Percentiles rank a stretch among this genome's conserved stretches.
Evolutionary conservation across 2,329 filamentous ascomycete species (phyloP).

Genomic region (Coniochaeta prunicola): DNA sequence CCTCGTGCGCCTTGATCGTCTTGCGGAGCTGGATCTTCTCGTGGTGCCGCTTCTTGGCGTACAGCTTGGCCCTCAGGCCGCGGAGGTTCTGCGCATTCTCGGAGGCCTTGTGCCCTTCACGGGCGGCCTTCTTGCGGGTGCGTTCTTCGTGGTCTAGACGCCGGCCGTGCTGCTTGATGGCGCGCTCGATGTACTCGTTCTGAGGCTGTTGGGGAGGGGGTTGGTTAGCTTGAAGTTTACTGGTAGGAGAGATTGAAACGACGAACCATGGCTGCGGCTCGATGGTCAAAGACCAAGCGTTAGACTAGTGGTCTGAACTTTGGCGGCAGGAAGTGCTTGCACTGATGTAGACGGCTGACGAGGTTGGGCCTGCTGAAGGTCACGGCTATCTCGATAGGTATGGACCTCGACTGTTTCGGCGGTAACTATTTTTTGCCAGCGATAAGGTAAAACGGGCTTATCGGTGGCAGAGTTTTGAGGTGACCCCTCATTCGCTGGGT

Average conservation of each 20-base stretch:
- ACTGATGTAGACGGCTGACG: not conserved
- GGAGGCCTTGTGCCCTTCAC: constrained; percentile 82
- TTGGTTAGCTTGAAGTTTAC: not conserved
- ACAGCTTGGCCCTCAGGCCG: constrained; percentile 85
- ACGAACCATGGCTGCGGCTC: not conserved
- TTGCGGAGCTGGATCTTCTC: constrained; percentile 99
- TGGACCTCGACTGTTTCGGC: not conserved
- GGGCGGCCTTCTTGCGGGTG: constrained; percentile 74
- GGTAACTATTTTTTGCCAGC: not conserved
- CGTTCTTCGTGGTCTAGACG: constrained; percentile 79
- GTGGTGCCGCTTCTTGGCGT: constrained; percentile 87
- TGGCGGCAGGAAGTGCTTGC: not conserved
- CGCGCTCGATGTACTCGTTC: constrained; percentile 70
- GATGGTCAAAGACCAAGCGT: not conserved
- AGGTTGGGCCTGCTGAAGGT: not conserved
- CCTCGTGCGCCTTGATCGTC: constrained; percentile 88
- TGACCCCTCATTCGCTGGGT: not conserved
- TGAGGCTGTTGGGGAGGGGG: constrained; percentile 52
- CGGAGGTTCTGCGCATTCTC: constrained; percentile 90
- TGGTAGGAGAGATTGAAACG: not conserved
- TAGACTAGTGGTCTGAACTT: not conserved
- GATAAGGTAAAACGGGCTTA: not conserved
- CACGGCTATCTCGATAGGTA: not conserved
- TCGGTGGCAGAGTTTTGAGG: not conserved
- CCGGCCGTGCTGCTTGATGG: constrained; percentile 37